Percentiles rank a stretch among this genome's conserved stretches.
Conservation (phyloP, 345 rosid genomes). For the Salix exigua region DNA sequence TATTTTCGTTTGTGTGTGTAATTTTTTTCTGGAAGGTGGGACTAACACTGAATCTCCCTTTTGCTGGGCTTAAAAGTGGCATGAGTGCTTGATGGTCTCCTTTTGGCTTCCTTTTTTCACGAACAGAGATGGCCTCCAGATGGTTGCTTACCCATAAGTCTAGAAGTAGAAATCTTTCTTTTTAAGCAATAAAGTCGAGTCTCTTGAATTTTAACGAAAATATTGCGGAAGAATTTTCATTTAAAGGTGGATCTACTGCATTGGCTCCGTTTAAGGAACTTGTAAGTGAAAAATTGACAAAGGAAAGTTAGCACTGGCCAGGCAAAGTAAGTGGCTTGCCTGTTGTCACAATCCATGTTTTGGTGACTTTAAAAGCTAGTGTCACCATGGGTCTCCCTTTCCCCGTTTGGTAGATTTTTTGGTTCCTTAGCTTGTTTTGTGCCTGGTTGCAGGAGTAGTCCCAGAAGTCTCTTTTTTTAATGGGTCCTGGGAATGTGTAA, state of each 20-base stretch:
- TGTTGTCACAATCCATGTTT: background rate
- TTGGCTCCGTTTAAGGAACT: slow-evolving; percentile 11
- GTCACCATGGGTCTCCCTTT: background rate
- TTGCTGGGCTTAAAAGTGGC: background rate
- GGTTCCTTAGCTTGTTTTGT: background rate
- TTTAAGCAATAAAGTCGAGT: background rate
- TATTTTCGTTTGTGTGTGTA: no score
- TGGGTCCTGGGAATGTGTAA: background rate
- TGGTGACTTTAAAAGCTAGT: slow-evolving; percentile 1
- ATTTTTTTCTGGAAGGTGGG: background rate
- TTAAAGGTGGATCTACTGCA: slow-evolving; percentile 1
- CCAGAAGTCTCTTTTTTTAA: no score
- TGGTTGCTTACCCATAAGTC: background rate
- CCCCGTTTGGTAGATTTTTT: background rate
- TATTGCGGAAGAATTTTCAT: background rate
- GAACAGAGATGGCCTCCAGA: background rate
- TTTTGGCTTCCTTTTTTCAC: background rate
- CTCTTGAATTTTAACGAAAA: background rate
- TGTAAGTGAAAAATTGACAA: background rate
- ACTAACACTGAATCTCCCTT: background rate
- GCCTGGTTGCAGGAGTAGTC: background rate
- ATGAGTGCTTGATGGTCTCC: background rate
- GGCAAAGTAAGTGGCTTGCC: slow-evolving; percentile 12
- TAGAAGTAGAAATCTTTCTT: background rate
- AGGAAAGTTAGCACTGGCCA: slow-evolving; percentile 1